Evolutionary conservation across 768 basidiomycete genomes (phyloP).

Genomic region (Pleurotus citrinopileatus): DNA sequence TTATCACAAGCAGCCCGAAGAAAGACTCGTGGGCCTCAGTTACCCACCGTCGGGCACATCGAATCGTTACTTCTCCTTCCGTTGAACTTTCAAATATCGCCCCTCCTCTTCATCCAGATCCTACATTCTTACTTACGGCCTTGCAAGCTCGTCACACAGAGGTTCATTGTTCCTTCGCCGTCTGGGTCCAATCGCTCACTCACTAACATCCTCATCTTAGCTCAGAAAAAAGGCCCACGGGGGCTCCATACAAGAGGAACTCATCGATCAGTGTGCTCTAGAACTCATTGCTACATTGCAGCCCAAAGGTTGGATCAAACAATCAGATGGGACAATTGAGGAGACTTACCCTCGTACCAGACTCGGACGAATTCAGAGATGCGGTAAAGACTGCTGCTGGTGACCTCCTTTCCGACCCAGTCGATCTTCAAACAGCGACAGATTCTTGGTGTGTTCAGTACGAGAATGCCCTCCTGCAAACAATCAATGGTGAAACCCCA

Average conservation of each 20-base stretch:
- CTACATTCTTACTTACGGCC: conserved; percentile 22
- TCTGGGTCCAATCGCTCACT: not conserved
- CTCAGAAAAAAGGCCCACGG: not conserved
- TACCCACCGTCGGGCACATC: not conserved
- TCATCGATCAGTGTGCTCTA: not conserved
- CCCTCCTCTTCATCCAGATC: conserved; percentile 15
- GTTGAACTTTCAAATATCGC: conserved; percentile 15
- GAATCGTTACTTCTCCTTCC: conserved; percentile 11
- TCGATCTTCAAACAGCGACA: conserved; percentile 36
- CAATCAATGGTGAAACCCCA: conserved; percentile 31
- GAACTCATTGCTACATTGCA: conserved; percentile 33
- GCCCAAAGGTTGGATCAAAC: conserved; percentile 35
- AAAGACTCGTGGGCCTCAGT: not conserved
- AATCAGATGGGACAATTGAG: not conserved
- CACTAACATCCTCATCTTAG: not conserved
- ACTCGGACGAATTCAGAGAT: conserved; percentile 33
- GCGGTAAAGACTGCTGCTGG: conserved; percentile 37
- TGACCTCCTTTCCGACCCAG: conserved; percentile 44
- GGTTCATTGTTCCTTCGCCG: conserved; percentile 14
- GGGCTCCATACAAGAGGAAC: not conserved
- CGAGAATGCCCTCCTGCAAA: conserved; percentile 34
- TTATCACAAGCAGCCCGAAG: conserved; percentile 9
- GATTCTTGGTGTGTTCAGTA: conserved; percentile 28
- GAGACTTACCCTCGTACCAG: conserved; percentile 17
- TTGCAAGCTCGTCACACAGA: conserved; percentile 19